These are phyloP conservation scores for Monosporascus ibericus DNA, from an alignment of 2,329 filamentous ascomycete genomes.

Conservation along the genomic window DNA sequence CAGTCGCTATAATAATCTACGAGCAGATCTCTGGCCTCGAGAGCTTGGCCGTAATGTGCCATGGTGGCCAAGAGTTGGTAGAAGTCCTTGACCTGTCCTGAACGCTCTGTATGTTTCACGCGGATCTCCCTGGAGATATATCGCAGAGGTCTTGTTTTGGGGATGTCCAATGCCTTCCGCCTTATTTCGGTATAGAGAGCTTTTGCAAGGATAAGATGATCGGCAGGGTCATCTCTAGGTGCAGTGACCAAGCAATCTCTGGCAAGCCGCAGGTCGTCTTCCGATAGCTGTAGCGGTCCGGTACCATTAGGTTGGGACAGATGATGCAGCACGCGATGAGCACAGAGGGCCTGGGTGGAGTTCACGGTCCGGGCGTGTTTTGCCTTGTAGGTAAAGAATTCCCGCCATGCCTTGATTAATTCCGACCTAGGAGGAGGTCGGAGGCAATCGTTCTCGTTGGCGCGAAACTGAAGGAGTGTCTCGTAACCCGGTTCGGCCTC, in stretches of 20 bases:
- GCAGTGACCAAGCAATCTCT: conserved; percentile 36
- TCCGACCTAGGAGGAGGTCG: conserved; percentile 59
- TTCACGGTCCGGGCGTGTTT: conserved; percentile 47
- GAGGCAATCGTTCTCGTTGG: conserved; percentile 54
- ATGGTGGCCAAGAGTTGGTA: conserved; percentile 16
- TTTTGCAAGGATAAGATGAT: conserved; percentile 43
- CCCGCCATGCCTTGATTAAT: conserved; percentile 57
- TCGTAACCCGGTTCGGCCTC: conserved; percentile 66
- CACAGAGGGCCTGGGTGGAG: conserved; percentile 59
- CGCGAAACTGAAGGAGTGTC: conserved; percentile 62
- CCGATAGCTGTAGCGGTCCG: conserved; percentile 26
- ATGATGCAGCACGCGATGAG: conserved; percentile 54
- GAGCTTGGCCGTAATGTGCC: conserved; percentile 23
- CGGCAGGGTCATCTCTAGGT: conserved; percentile 35
- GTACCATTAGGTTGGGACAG: conserved; percentile 35
- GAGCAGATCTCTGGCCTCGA: conserved; percentile 22
- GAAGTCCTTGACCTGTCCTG: conserved; percentile 16
- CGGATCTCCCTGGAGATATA: conserved; percentile 6
- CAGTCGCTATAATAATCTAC: conserved; percentile 10
- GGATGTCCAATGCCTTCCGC: conserved; percentile 9
- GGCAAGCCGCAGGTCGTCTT: conserved; percentile 38
- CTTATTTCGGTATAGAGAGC: conserved; percentile 35
- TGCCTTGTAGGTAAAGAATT: conserved; percentile 55
- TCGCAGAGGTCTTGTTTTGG: conserved; percentile 1
- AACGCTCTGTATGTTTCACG: background rate